phyloP scores from a whole-genome alignment of 2,329 filamentous ascomycete species.

The Apiospora hydei region DNA sequence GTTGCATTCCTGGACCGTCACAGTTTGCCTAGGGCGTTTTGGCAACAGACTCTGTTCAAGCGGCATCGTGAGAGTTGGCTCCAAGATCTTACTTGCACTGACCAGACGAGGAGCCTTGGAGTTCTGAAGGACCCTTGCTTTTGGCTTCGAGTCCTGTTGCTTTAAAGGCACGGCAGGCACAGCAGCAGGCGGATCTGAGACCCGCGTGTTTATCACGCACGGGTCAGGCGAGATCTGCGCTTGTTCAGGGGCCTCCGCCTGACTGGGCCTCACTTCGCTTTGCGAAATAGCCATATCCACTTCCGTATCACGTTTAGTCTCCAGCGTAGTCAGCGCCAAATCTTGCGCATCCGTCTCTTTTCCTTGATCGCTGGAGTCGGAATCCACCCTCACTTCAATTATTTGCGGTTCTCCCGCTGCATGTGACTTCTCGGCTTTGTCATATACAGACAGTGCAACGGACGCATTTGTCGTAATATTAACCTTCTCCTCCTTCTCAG shows the following conservation, averaged over 20 bases:
- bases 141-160: slow-evolving; percentile 3
- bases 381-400: slow-evolving; percentile 9
- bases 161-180: background rate
- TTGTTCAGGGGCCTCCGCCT: slow-evolving; percentile 11
- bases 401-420: slow-evolving; percentile 1
- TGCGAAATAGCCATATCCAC: slow-evolving; percentile 17
- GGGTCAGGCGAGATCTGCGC: slow-evolving; percentile 16
- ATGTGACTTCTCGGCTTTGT: background rate
- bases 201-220: background rate
- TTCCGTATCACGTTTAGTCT: slow-evolving; percentile 7
- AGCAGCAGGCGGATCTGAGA: background rate
- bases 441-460: background rate
- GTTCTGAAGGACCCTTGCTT: background rate
- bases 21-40: background rate
- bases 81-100: background rate
- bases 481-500: background rate
- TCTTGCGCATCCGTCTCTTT: slow-evolving; percentile 1
- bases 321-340: slow-evolving; percentile 15
- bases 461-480: background rate
- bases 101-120: slow-evolving; percentile 17
- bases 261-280: slow-evolving; percentile 10
- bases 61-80: slow-evolving; percentile 8
- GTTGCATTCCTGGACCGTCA: background rate
- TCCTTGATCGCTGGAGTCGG: background rate
- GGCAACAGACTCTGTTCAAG: background rate